Evolutionary conservation across 345 rosid genomes (phyloP).

Genomic region (Gossypioides kirkii): DNA sequence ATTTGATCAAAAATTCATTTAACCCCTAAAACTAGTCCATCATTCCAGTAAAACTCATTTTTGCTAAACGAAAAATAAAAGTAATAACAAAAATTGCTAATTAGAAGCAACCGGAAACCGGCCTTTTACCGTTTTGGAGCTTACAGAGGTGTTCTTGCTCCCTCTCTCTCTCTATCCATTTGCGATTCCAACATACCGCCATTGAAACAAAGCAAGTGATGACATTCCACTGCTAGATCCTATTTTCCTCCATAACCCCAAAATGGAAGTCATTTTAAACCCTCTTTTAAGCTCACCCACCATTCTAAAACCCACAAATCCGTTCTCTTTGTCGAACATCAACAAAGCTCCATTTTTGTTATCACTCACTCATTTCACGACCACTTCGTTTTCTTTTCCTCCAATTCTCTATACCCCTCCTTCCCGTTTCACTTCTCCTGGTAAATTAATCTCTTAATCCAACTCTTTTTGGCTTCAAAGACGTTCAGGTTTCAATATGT

Average conservation of each 20-base stretch:
- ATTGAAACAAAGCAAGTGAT: not conserved
- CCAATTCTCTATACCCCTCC: conserved; percentile 3
- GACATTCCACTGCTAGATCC: not conserved
- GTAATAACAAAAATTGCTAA: not conserved
- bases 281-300: conserved; percentile 7
- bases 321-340: not conserved
- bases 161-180: not conserved
- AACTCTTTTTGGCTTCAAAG: not conserved
- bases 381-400: conserved; percentile 11
- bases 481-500: not conserved
- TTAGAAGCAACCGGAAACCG: not conserved
- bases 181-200: not conserved
- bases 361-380: not conserved
- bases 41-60: not conserved
- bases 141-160: not conserved
- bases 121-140: not conserved
- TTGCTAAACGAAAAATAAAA: not conserved
- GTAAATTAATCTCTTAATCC: conserved; percentile 23
- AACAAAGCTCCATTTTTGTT: conserved; percentile 3
- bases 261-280: conserved; percentile 11
- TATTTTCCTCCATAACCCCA: not conserved
- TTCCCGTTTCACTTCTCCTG: conserved; percentile 23
- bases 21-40: not conserved
- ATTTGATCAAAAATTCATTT: too few relatives aligned
- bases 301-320: not conserved